These are phyloP conservation scores for Flaveria bidentis DNA, from an alignment of 129 eudicot species.

Conservation along the genomic window DNA sequence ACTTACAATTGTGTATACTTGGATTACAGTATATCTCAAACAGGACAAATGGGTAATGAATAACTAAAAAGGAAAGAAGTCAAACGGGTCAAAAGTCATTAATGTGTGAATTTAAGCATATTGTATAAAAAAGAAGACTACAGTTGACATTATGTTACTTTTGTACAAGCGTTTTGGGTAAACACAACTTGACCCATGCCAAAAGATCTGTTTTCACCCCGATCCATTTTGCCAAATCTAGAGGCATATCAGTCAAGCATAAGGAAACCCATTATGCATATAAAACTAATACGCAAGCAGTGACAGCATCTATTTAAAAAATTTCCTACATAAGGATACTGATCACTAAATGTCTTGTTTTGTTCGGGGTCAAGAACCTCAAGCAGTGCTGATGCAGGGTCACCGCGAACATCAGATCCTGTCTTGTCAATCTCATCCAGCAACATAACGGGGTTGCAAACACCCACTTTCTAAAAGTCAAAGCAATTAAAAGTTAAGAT, in stretches of 20 bases:
- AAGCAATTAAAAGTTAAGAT: constrained; percentile 8
- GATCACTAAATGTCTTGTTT: constrained; percentile 81
- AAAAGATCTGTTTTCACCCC: neutral
- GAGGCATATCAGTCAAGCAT: neutral
- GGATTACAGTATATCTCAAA: neutral
- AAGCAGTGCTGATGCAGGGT: constrained; percentile 89
- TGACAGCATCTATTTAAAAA: neutral
- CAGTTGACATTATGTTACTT: neutral
- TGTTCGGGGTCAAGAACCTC: constrained; percentile 99
- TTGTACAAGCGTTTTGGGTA: neutral
- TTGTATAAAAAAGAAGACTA: neutral
- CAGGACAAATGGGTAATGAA: neutral
- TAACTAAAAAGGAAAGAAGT: neutral
- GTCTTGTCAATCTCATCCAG: constrained; percentile 97
- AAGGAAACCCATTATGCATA: neutral
- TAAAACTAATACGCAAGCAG: neutral
- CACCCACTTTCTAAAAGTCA: constrained; percentile 68
- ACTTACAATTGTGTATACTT: neutral
- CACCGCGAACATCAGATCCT: constrained; percentile 93
- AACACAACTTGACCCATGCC: neutral
- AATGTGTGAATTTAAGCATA: neutral
- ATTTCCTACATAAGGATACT: constrained; percentile 57
- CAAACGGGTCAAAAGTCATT: neutral
- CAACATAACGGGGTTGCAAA: constrained; percentile 91
- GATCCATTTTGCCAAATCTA: neutral